These are phyloP conservation scores for Trametes coccinea DNA, from an alignment of 768 basidiomycete genomes.

Conservation along the genomic window DNA sequence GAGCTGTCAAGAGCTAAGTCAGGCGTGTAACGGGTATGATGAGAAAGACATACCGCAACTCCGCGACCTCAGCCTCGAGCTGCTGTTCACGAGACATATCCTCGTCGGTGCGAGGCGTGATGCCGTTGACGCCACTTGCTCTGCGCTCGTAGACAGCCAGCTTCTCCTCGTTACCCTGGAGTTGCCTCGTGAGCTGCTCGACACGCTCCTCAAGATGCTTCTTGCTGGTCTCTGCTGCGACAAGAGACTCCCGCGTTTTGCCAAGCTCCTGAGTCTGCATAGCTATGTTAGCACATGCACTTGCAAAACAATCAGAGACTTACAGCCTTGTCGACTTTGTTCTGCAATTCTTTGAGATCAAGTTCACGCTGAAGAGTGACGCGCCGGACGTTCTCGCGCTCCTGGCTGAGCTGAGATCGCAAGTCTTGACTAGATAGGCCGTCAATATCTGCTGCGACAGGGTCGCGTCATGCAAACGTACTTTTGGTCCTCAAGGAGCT, in stretches of 20 bases:
- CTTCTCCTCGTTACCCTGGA: slow-evolving; percentile 82
- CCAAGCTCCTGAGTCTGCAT: slow-evolving; percentile 61
- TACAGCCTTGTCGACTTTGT: slow-evolving; percentile 70
- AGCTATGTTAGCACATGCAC: slow-evolving; percentile 18
- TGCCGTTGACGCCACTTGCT: slow-evolving; percentile 34
- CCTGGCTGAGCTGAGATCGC: slow-evolving; percentile 65
- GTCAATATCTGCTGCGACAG: neutral
- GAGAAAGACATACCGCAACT: slow-evolving; percentile 59
- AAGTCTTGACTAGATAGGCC: slow-evolving; percentile 62
- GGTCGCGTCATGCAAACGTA: slow-evolving; percentile 39
- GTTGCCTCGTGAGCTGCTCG: slow-evolving; percentile 57
- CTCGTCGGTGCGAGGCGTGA: slow-evolving; percentile 39
- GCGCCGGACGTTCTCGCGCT: slow-evolving; percentile 74
- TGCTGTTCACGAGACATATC: slow-evolving; percentile 71
- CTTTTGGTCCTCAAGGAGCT: slow-evolving; percentile 78
- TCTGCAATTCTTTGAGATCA: slow-evolving; percentile 73
- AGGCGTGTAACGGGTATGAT: too few species aligned
- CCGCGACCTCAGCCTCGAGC: slow-evolving; percentile 81
- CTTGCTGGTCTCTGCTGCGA: slow-evolving; percentile 76
- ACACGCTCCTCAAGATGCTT: slow-evolving; percentile 75
- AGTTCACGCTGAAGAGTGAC: slow-evolving; percentile 79
- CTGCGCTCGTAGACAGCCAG: slow-evolving; percentile 84
- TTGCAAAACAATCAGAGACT: slow-evolving; percentile 25
- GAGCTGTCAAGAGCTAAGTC: slow-evolving; percentile 44
- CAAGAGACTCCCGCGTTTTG: slow-evolving; percentile 67